Percentiles rank a stretch among this genome's conserved stretches.
These are phyloP conservation scores for Trichoderma hamatum DNA, from an alignment of 2,329 filamentous ascomycete species.

Conservation along the genomic window DNA sequence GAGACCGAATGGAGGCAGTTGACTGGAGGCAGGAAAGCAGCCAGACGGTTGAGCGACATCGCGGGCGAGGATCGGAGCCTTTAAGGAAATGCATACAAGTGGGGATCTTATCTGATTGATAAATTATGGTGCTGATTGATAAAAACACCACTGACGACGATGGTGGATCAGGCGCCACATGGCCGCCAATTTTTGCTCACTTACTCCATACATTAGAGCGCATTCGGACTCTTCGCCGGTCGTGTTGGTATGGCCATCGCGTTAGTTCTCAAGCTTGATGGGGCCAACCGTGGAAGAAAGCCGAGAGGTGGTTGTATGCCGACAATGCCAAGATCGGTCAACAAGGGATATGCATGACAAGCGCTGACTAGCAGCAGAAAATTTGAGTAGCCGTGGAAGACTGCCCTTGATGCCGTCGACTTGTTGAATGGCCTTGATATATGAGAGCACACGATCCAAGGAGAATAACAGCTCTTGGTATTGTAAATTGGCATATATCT, in stretches of 20 bases:
- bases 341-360: constrained; percentile 21
- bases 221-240: constrained; percentile 7
- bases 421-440: neutral
- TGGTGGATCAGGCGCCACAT: constrained; percentile 19
- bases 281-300: neutral
- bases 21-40: neutral
- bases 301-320: neutral
- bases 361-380: constrained; percentile 10
- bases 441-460: neutral
- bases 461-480: too few species aligned
- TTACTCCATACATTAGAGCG: neutral
- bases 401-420: neutral
- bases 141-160: neutral
- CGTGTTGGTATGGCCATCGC: neutral
- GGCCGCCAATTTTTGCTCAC: constrained; percentile 6
- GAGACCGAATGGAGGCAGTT: neutral
- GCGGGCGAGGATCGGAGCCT: neutral
- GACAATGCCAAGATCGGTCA: constrained; percentile 3
- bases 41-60: neutral
- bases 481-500: neutral
- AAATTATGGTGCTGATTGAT: constrained; percentile 17
- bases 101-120: constrained; percentile 25
- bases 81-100: neutral
- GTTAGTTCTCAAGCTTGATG: neutral
- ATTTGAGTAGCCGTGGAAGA: neutral